phyloP scores from a whole-genome alignment of 179 eudicot species.

The Vitellaria paradoxa region DNA sequence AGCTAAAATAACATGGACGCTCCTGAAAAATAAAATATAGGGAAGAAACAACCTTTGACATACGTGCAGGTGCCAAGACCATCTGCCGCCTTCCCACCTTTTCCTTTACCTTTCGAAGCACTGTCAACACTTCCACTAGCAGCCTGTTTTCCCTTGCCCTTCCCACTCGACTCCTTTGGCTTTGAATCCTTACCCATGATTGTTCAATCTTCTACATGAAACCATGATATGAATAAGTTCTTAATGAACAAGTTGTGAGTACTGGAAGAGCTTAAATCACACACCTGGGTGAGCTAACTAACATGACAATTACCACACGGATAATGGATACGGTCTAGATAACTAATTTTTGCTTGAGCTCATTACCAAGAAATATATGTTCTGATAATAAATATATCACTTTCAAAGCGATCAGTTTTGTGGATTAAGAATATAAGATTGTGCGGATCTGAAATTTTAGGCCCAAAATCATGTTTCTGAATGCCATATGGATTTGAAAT shows the following conservation, averaged over 20 bases:
- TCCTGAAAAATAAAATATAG: background rate
- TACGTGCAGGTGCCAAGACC: conserved; percentile 96
- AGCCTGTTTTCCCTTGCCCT: conserved; percentile 90
- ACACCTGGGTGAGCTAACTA: background rate
- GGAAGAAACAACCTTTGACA: conserved; percentile 66
- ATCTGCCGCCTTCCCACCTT: conserved; percentile 61
- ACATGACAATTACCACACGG: background rate
- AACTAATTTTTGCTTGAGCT: background rate
- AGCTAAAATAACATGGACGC: background rate
- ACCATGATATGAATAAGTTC: background rate
- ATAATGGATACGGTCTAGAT: background rate
- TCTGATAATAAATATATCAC: too few relatives aligned
- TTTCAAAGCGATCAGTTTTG: too few relatives aligned
- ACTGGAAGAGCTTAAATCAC: background rate
- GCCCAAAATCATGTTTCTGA: too few relatives aligned
- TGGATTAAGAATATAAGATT: too few relatives aligned
- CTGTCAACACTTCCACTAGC: conserved; percentile 64
- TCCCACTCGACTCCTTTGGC: conserved; percentile 70
- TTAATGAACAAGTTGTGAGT: background rate
- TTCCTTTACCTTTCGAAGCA: conserved; percentile 86
- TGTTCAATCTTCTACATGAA: conserved; percentile 5
- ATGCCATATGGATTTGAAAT: background rate
- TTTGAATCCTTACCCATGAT: conserved; percentile 83
- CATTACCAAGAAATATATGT: background rate
- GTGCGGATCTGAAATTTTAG: too few relatives aligned